A percentile compares a stretch with the other conserved stretches of the same genome.
Evolutionary conservation across 2,329 filamentous ascomycete genomes (phyloP).

Genomic region (Microdochium bolleyi): DNA sequence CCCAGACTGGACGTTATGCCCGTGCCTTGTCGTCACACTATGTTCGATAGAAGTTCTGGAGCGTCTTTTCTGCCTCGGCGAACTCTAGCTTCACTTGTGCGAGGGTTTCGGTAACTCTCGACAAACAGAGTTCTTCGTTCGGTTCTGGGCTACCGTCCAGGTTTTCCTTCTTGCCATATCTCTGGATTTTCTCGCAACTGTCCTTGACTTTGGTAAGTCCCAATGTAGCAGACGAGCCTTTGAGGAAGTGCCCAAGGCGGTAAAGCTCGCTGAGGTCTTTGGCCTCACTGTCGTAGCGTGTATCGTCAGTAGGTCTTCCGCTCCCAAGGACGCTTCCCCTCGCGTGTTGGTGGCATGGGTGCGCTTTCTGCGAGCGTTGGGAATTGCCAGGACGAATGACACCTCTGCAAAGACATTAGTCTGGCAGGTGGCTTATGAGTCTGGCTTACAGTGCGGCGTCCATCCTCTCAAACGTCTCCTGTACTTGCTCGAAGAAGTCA

Average conservation of each 20-base stretch:
- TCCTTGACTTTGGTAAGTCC: conserved; percentile 87
- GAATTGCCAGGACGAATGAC: background rate
- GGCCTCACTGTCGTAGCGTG: conserved; percentile 43
- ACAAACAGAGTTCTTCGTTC: conserved; percentile 60
- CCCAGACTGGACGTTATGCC: background rate
- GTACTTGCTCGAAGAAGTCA: conserved; percentile 88
- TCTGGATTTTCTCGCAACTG: conserved; percentile 92
- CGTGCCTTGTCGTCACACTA: background rate
- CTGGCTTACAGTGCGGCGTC: conserved; percentile 67
- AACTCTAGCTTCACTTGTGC: conserved; percentile 70
- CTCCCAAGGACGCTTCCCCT: background rate
- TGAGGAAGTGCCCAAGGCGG: conserved; percentile 86
- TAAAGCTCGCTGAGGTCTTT: conserved; percentile 70
- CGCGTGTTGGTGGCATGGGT: background rate
- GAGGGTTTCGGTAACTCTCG: conserved; percentile 63
- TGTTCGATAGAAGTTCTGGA: conserved; percentile 60
- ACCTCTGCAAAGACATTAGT: background rate
- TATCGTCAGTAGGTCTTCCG: conserved; percentile 10
- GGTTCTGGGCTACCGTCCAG: conserved; percentile 61
- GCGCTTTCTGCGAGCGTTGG: background rate
- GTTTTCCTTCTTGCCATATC: conserved; percentile 78
- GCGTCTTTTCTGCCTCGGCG: conserved; percentile 58
- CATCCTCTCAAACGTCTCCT: conserved; percentile 81
- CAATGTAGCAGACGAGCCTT: conserved; percentile 91
- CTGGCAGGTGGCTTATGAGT: background rate